Percentiles rank a stretch among this genome's conserved stretches.
Conservation (phyloP, 2,329 filamentous ascomycete species). For the Pseudogymnoascus sp. region DNA sequence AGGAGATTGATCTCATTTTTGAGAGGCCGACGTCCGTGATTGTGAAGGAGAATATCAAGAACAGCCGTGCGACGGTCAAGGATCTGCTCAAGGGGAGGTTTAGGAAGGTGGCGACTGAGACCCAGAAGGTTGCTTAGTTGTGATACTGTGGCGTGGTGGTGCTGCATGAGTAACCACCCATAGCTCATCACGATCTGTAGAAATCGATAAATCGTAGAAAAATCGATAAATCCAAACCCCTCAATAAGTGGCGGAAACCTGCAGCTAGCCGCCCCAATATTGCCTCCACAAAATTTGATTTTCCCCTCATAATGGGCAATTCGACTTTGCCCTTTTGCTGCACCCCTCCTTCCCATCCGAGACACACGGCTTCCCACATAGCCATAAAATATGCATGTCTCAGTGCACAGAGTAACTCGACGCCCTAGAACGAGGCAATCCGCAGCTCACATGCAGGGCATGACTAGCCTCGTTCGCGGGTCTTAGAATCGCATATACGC, state of each 20-base stretch:
- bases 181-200: neutral
- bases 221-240: neutral
- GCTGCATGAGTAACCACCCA: neutral
- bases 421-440: neutral
- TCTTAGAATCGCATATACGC: neutral
- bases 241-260: neutral
- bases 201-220: neutral
- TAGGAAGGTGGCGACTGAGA: slow-evolving; percentile 8
- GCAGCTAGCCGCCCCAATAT: neutral
- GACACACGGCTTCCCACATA: neutral
- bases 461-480: neutral
- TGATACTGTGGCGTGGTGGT: neutral
- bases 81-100: slow-evolving; percentile 2
- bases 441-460: neutral
- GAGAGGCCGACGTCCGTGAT: slow-evolving; percentile 55
- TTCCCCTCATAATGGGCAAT: neutral
- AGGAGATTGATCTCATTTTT: slow-evolving; percentile 66
- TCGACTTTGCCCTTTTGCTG: neutral
- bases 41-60: slow-evolving; percentile 50
- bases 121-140: neutral
- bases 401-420: neutral
- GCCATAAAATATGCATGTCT: neutral
- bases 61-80: neutral
- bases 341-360: neutral
- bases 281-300: neutral